Evolutionary conservation across 371 early-diverging fungal species (phyloP), one percentile per base, ranked within the genome.

Genomic region (Lichtheimia ornata): DNA sequence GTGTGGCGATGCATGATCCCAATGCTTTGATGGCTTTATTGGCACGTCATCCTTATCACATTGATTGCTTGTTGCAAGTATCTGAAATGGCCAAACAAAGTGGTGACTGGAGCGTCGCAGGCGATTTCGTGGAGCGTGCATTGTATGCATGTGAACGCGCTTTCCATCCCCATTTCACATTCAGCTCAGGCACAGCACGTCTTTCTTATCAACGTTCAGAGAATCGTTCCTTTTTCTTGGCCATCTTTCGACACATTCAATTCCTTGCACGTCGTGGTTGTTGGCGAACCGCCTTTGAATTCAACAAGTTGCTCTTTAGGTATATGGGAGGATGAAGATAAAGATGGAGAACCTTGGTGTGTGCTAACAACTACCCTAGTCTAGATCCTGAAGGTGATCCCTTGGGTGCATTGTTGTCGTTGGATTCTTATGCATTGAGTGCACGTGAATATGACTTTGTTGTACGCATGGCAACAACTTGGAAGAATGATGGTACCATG

Each of bases 281-380:
- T 74, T 96, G 97, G 97, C 71, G 93, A 43, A 95, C 96, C 4
- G 91, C 92, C 6, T 89, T 95, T 61, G 97, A 95, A 73, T 87
- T 94, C 61, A 85, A 88, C 60, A 96, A 93, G 72, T 73, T 94
- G 13, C 71, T 96, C 18, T 69, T 91, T 49, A 70, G 74, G 74
- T 71, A 67, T 30, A 67, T 30, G 40, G 11, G 6, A 5, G 4
- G 7, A 3, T n/a, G 4, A 3, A 17, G 13, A 7, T 17, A 13
- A 15, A 2, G 17, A 13, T 24, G 14, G 25, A 43, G n/a, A 20
- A 13, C 20, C 28, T 5, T 24, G n/a, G n/a, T 17, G 12, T 42
- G 9, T 63, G 64, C 14, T 53, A 17, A 53, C 22, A 9, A 27
- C 22, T 53, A 15, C 13, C 0, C 11, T 47, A 88, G 89, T 57